phyloP scores from a whole-genome alignment of 1,284 basidiomycete genomes.

The Dichomitus squalens region DNA sequence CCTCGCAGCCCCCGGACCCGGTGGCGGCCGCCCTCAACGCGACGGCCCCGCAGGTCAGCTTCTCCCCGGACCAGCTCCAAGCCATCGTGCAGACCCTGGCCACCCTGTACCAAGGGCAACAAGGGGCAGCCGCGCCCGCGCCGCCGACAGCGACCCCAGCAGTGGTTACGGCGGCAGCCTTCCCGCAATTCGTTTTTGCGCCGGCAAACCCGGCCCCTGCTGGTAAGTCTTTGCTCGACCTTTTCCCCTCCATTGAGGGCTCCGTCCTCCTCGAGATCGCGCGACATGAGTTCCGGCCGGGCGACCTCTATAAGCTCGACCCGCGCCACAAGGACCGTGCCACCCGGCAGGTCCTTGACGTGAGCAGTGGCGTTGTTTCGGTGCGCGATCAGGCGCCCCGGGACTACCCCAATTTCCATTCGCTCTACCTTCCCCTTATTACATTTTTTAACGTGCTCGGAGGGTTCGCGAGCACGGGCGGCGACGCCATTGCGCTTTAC shows the following conservation, averaged over 20 bases:
- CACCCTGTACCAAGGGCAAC: too few species aligned
- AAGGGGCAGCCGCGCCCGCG: too few species aligned
- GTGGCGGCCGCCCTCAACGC: too few species aligned
- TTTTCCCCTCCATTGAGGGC: conserved; percentile 2
- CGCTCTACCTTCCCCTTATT: neutral
- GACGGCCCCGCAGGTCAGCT: too few species aligned
- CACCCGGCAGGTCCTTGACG: neutral
- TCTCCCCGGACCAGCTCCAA: too few species aligned
- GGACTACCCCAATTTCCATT: conserved; percentile 5
- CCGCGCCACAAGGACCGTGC: neutral
- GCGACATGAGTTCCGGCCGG: neutral
- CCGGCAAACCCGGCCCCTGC: neutral
- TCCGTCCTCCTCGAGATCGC: conserved; percentile 3
- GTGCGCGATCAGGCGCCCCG: neutral
- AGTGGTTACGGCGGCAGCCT: neutral
- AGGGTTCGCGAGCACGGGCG: neutral
- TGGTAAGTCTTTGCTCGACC: conserved; percentile 1
- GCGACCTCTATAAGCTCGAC: conserved; percentile 3
- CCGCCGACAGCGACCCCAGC: too few species aligned
- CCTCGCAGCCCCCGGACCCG: too few species aligned
- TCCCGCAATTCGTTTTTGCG: conserved; percentile 1
- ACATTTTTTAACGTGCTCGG: conserved; percentile 4
- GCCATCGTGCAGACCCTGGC: too few species aligned
- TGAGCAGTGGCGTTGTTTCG: neutral
- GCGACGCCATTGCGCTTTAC: neutral